Evolutionary conservation across 2,329 filamentous ascomycete species (phyloP), one percentile per base, ranked within the genome.

Genomic region (Venturia aucupariae): DNA sequence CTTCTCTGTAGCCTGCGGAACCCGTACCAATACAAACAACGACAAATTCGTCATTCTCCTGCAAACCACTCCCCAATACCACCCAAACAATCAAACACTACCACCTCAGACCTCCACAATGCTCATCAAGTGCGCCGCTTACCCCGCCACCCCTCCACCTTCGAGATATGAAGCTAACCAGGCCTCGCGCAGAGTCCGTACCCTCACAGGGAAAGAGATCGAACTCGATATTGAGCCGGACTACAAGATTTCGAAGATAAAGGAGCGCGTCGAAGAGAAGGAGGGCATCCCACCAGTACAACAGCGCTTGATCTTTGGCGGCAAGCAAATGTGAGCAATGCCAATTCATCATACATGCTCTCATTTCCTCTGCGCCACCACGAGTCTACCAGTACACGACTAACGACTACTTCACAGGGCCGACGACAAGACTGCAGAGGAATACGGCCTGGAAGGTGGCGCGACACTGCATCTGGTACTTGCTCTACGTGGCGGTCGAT

Each of bases 231-330:
- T 99, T 75, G 94, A 97, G 81, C 83, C 86, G 63, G 88, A 91
- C 73, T 96, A 96, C 84, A 96, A 92, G 84, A 92, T 97, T 70
- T 88, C 89, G 48, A 87, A 92, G 76, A 97, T 99, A 83, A 99
- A 99, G 83, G 94, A 97, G 79, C 92, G 93, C 72, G 94, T 99
- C 64, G 94, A 99, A 78, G 94, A 99, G 81, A 97, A 97, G 80
- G 94, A 97, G 75, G 94, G 94, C 65, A 99, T 99, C 71, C 93
- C 94, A 54, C 94, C 94, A 0, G 92, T 94, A 22, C 94, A 99
- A 79, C 94, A 99, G 79, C 88, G 94, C 66, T 81, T 99, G 69
- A 99, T 99, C 73, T 97, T 89, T 74, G 92, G 93, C 63, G 94
- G 94, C 72, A 99, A 99, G 82, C 94, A 99, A 77, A 97, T 99